Percentiles rank a stretch among this genome's conserved stretches.
Conservation (phyloP, 805 yeast species). For the Candida schatavii region DNA sequence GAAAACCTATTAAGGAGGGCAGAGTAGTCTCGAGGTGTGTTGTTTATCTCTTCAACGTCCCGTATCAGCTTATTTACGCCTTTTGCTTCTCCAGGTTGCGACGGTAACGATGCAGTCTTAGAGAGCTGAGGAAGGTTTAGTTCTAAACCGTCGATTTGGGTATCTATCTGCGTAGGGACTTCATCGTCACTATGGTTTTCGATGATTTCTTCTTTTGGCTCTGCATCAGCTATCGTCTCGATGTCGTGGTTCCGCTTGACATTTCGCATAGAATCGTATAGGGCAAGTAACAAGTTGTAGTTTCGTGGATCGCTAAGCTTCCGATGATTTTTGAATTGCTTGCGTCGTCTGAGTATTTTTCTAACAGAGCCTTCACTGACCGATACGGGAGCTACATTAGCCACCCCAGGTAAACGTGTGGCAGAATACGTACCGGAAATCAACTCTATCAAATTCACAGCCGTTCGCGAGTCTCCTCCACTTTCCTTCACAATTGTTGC, state of each 20-base stretch:
- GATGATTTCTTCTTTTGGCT: not conserved
- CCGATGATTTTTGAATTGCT: constrained; percentile 9
- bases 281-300: constrained; percentile 13
- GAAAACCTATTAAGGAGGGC: not conserved
- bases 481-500: constrained; percentile 15
- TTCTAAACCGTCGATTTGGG: not conserved
- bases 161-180: not conserved
- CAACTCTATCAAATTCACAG: constrained; percentile 32
- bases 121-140: not conserved
- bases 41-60: not conserved
- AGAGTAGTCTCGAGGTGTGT: not conserved
- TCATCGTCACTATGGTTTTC: too few species aligned
- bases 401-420: not conserved
- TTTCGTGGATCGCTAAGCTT: constrained; percentile 16
- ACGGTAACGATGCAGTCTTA: not conserved
- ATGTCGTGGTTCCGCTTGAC: not conserved
- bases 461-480: constrained; percentile 33
- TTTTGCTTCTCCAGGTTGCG: not conserved
- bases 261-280: constrained; percentile 13
- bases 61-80: not conserved
- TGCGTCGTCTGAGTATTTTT: constrained; percentile 2
- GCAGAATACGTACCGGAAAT: constrained; percentile 14
- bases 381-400: constrained; percentile 1
- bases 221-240: not conserved
- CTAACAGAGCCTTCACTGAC: constrained; percentile 1